phyloP scores from a whole-genome alignment of 2,329 filamentous ascomycete genomes.

The Chalaropsis ovoidea region DNA sequence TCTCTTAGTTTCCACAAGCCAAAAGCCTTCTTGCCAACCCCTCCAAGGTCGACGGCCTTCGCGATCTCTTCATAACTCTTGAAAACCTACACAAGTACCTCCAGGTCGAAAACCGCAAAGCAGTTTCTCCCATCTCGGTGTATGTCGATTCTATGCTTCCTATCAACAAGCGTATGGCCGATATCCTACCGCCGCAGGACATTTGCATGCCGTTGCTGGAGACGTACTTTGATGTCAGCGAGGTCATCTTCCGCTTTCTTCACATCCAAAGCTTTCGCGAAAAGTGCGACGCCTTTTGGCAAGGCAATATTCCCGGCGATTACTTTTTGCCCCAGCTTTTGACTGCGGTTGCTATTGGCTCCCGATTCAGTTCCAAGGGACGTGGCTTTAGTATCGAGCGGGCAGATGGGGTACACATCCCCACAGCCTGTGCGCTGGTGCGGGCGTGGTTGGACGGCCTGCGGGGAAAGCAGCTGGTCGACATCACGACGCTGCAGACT shows the following conservation, averaged over 20 bases:
- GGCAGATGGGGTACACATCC: conserved; percentile 46
- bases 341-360: conserved; percentile 44
- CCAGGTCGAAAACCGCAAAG: conserved; percentile 40
- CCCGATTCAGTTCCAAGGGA: conserved; percentile 43
- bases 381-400: conserved; percentile 43
- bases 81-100: conserved; percentile 41
- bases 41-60: conserved; percentile 35
- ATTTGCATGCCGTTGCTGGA: conserved; percentile 44
- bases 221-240: conserved; percentile 42
- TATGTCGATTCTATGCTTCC: conserved; percentile 51
- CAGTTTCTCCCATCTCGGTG: conserved; percentile 43
- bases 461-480: conserved; percentile 43
- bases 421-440: conserved; percentile 47
- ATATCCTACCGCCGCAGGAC: conserved; percentile 43
- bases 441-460: conserved; percentile 45
- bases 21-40: conserved; percentile 41
- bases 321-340: conserved; percentile 46
- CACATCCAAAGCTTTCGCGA: conserved; percentile 44
- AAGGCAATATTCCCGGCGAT: conserved; percentile 38
- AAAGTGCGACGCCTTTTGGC: conserved; percentile 45
- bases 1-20: conserved; percentile 43
- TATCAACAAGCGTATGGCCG: conserved; percentile 47
- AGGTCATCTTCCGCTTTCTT: conserved; percentile 45
- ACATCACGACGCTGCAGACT: conserved; percentile 45
- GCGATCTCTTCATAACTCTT: conserved; percentile 39